phyloP scores from a whole-genome alignment of 768 basidiomycete genomes.

The Mycena rosella region DNA sequence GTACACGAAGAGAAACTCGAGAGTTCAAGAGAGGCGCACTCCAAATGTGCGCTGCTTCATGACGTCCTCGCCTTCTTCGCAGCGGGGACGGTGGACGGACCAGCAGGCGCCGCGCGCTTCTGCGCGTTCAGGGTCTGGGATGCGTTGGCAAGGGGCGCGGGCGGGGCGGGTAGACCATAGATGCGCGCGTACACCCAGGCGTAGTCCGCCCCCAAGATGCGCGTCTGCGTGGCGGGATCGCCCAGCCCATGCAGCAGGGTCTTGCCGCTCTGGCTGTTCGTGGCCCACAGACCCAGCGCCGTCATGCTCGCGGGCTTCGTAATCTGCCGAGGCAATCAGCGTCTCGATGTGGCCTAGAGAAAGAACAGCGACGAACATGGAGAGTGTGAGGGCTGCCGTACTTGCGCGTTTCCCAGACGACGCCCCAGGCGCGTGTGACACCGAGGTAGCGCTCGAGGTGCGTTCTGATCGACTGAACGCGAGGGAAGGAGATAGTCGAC shows the following conservation, averaged over 20 bases:
- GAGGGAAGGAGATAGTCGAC: neutral
- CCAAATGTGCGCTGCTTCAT: no score
- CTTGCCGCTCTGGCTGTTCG: slow-evolving; percentile 24
- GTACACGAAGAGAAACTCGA: no score
- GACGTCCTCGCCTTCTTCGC: slow-evolving; percentile 19
- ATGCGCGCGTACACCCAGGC: slow-evolving; percentile 21
- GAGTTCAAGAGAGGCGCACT: no score
- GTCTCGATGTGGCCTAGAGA: neutral
- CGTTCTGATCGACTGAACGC: slow-evolving; percentile 15
- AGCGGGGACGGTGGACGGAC: neutral
- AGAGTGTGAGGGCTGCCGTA: slow-evolving; percentile 31
- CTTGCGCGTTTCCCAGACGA: slow-evolving; percentile 18
- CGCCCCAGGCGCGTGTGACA: slow-evolving; percentile 17
- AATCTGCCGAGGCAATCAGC: slow-evolving; percentile 5
- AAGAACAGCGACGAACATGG: slow-evolving; percentile 12
- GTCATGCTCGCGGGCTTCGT: slow-evolving; percentile 37
- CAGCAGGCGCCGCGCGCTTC: slow-evolving; percentile 9
- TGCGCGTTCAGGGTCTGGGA: slow-evolving; percentile 4
- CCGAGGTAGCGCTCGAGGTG: slow-evolving; percentile 33
- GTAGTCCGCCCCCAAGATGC: slow-evolving; percentile 25
- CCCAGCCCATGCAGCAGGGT: slow-evolving; percentile 27
- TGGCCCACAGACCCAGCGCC: slow-evolving; percentile 29
- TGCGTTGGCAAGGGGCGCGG: slow-evolving; percentile 17
- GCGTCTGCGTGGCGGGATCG: slow-evolving; percentile 17
- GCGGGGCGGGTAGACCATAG: neutral